These are phyloP conservation scores for Acephala macrosclerotiorum DNA, from an alignment of 2,329 filamentous ascomycete genomes.

Conservation along the genomic window DNA sequence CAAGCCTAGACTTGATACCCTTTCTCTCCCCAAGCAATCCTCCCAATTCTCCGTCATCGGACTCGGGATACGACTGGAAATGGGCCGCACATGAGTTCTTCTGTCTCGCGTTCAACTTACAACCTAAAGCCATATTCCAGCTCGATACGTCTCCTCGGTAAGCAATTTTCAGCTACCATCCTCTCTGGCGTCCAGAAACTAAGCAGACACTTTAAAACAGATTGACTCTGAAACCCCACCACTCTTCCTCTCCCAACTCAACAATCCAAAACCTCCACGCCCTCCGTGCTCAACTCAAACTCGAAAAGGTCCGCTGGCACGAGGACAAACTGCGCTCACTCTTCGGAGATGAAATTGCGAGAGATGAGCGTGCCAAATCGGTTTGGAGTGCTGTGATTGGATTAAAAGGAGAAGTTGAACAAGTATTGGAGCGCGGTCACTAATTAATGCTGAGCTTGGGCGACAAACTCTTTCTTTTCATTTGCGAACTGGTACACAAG, in stretches of 20 bases:
- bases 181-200: not conserved
- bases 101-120: conserved; percentile 22
- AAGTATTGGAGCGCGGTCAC: conserved; percentile 16
- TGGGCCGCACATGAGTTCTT: conserved; percentile 20
- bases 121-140: not conserved
- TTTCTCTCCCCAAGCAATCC: not conserved
- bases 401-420: conserved; percentile 22
- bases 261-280: not conserved
- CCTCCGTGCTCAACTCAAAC: conserved; percentile 25
- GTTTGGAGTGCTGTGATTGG: conserved; percentile 27
- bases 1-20: not conserved
- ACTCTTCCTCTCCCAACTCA: not conserved
- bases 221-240: not conserved
- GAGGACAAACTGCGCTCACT: conserved; percentile 25
- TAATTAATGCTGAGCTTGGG: not conserved
- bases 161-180: not conserved
- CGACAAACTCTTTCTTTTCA: not conserved
- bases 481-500: no score
- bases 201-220: not conserved
- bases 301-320: conserved; percentile 29
- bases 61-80: not conserved
- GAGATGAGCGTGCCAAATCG: conserved; percentile 20
- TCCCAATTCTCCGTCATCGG: not conserved
- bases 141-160: not conserved
- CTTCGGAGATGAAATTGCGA: conserved; percentile 13